Conservation (phyloP, 768 basidiomycete species). For the Agrocybe pediades region DNA sequence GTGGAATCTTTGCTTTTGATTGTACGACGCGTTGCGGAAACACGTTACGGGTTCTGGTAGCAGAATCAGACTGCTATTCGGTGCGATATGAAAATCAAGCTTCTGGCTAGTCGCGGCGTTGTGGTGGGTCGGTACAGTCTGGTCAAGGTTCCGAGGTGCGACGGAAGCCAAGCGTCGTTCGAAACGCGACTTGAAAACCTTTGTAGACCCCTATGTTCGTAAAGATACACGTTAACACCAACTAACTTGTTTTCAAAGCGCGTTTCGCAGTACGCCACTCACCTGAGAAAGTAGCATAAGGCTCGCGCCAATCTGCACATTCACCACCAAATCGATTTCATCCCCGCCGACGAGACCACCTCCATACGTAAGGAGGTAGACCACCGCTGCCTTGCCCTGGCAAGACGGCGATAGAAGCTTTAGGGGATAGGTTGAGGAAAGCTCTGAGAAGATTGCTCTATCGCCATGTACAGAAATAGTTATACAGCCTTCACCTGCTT, state of each 20-base stretch:
- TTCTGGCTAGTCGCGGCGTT: slow-evolving; percentile 54
- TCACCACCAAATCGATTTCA: slow-evolving; percentile 59
- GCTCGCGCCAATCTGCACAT: slow-evolving; percentile 54
- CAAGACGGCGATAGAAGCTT: slow-evolving; percentile 81
- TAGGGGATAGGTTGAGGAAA: slow-evolving; percentile 83
- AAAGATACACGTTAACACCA: neutral
- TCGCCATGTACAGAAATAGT: slow-evolving; percentile 51
- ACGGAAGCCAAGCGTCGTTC: slow-evolving; percentile 58
- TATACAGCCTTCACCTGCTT: slow-evolving; percentile 60
- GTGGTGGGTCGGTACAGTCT: neutral
- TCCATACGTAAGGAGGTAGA: slow-evolving; percentile 86
- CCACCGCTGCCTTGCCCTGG: slow-evolving; percentile 56
- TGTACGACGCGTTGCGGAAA: slow-evolving; percentile 82
- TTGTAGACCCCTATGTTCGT: slow-evolving; percentile 79
- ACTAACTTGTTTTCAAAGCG: neutral
- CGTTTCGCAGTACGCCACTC: slow-evolving; percentile 19
- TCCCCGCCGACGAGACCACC: slow-evolving; percentile 93
- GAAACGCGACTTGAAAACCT: slow-evolving; percentile 84
- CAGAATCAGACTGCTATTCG: slow-evolving; percentile 65
- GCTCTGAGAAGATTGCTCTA: slow-evolving; percentile 66
- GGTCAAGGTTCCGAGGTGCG: slow-evolving; percentile 1
- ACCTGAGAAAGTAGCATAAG: slow-evolving; percentile 89
- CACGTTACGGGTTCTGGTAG: slow-evolving; percentile 95
- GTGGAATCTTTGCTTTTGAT: slow-evolving; percentile 79
- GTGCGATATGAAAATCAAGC: slow-evolving; percentile 57